Evolutionary conservation across 352 stramenopile genomes (phyloP).

Genomic region (Phytophthora citricola): DNA sequence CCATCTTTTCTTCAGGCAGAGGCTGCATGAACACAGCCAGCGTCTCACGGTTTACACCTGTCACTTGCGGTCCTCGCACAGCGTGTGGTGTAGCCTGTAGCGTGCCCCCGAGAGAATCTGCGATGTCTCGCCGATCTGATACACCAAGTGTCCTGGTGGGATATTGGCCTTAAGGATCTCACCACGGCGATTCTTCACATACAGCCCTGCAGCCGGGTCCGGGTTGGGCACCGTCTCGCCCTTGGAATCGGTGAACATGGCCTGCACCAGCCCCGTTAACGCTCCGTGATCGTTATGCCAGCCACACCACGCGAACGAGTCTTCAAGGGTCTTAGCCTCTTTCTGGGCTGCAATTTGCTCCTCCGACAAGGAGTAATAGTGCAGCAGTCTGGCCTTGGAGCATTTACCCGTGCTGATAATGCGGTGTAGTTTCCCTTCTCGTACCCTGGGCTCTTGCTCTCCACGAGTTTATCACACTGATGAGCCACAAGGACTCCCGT

Average conservation of each 20-base stretch:
- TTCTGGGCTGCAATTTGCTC: slow-evolving; percentile 60
- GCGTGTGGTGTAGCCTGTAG: slow-evolving; percentile 93
- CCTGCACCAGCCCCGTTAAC: slow-evolving; percentile 94
- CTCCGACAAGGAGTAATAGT: slow-evolving; percentile 94
- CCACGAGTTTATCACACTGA: slow-evolving; percentile 93
- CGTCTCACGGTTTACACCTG: slow-evolving; percentile 90
- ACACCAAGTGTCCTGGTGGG: slow-evolving; percentile 88
- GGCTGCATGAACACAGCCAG: slow-evolving; percentile 98
- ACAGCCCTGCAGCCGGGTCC: slow-evolving; percentile 89
- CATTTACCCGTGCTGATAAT: slow-evolving; percentile 91
- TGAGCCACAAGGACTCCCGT: slow-evolving; percentile 91
- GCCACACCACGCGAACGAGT: slow-evolving; percentile 96
- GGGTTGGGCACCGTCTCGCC: slow-evolving; percentile 74
- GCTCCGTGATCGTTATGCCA: slow-evolving; percentile 98
- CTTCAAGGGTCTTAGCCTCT: slow-evolving; percentile 53
- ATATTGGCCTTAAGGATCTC: slow-evolving; percentile 92
- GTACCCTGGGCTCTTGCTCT: slow-evolving; percentile 76
- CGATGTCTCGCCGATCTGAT: slow-evolving; percentile 96
- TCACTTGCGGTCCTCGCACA: slow-evolving; percentile 82
- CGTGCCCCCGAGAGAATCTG: slow-evolving; percentile 95
- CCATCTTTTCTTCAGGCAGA: slow-evolving; percentile 85
- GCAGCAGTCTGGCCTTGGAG: slow-evolving; percentile 93
- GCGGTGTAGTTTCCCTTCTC: slow-evolving; percentile 81
- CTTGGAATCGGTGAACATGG: slow-evolving; percentile 87
- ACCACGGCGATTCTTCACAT: slow-evolving; percentile 93